Base-by-base conservation (phyloP, 2,329 filamentous ascomycete species). In the Aspergillus sp. region DNA sequence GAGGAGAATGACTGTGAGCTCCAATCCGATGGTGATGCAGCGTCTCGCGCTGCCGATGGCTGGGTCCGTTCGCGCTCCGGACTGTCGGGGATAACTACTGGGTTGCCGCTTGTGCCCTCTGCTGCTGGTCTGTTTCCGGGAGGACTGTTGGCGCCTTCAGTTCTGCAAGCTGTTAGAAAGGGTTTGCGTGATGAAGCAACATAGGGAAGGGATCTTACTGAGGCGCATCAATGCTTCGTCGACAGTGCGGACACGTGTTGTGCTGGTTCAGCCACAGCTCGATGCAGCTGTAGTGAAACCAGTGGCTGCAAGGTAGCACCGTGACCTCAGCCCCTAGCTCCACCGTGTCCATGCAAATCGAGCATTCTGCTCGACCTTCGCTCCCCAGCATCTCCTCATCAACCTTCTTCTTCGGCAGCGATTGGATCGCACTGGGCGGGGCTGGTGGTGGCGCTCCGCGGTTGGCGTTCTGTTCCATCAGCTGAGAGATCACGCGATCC, bases 341-440 rank as follows among this genome's bases (percentile, higher is more conserved):
- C 63, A 96, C 89, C 28, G 91, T 86, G 58, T 97, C 92, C 81
- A 98, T 96, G 77, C 95, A 99, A 60, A 99, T 97, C 38, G 91
- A 93, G 75, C 95, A 99, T 71, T 97, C 93, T 1, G 85, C 86
- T 55, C 81, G 84, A 45, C 87, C 89, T 60, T 89, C 91, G 5
- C 79, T 77, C 6, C 84, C 85, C 57, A 96, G 80, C 84, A 96
- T 89, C 45, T 88, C 84, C 59, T 84, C 80, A 54, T 91, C 86
- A 2, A 95, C 81, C 47, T 85, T 85, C 66, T 88, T 89, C 67
- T 89, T 89, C 8, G 91, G 86, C 5, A 99, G 79, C 3, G 85
- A 83, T 25, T 85, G 83, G 57, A 99, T 93, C 0, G 91, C 91
- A 49, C 85, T 84, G 62, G 88, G 84, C 0, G 91, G 84, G 8